Conservation (phyloP, 805 yeast species). For the Lipomyces starkeyi region DNA sequence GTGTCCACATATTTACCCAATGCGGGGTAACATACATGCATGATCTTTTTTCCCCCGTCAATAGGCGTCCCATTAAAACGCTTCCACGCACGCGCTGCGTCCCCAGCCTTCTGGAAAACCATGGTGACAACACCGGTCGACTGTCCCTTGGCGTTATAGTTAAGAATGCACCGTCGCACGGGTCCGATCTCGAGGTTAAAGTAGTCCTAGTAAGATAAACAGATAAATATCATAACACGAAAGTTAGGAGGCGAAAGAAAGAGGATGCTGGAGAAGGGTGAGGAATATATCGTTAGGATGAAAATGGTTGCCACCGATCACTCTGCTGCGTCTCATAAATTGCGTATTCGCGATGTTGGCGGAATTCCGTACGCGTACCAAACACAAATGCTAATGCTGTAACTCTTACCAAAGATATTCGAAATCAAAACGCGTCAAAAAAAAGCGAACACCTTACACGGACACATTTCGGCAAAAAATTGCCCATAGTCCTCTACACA, state of each 20-base stretch:
- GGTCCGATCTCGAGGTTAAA: constrained; percentile 88
- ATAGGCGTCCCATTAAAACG: constrained; percentile 92
- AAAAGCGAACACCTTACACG: background rate
- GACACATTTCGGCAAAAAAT: background rate
- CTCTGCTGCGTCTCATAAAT: background rate
- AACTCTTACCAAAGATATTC: background rate
- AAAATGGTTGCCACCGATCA: constrained; percentile 10
- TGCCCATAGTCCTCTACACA: background rate
- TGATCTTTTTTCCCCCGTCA: constrained; percentile 79
- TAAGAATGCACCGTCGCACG: constrained; percentile 69
- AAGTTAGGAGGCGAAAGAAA: constrained; percentile 1
- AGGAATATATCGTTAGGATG: constrained; percentile 5
- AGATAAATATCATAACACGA: constrained; percentile 11
- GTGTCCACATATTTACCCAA: constrained; percentile 1
- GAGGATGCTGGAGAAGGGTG: constrained; percentile 7
- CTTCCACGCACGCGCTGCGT: constrained; percentile 79
- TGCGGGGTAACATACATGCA: constrained; percentile 54
- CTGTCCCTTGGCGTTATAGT: constrained; percentile 86
- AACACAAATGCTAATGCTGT: background rate
- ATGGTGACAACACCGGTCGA: constrained; percentile 92
- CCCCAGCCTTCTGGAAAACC: constrained; percentile 68
- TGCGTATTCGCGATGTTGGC: background rate
- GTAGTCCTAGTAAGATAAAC: constrained; percentile 66
- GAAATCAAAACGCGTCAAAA: background rate
- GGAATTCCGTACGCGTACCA: too few species aligned